Evolutionary conservation across 1,284 basidiomycete genomes (phyloP), one percentile per base, ranked within the genome.

Genomic region (Ceratobasidium sp.): DNA sequence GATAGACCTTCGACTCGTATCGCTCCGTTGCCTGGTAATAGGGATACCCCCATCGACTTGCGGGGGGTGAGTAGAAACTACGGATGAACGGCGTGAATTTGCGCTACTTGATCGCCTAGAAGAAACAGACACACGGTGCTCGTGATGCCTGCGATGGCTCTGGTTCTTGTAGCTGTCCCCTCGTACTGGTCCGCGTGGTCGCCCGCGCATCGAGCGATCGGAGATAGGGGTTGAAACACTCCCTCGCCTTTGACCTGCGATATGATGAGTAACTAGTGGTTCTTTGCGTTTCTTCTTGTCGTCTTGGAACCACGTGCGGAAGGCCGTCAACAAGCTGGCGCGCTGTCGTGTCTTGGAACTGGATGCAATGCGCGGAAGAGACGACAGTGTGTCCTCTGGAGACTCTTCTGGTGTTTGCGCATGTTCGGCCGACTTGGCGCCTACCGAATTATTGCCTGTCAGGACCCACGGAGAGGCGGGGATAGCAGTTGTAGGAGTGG

Each of bases 81-180:
- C 87, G 11, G 92, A 93, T 0, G 92, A 93, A 59, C 92, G 86
- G 54, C 90, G 86, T 11, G 93, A 95, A 80, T 94, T 94, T 78
- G 93, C 91, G 80, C 93, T 94, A 81, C 92, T 94, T 9, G 92
- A 94, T 40, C 93, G 88, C 64, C 90, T 87, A 51, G 92, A 94
- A 0, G 92, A 92, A 46, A 79, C 59, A n/a, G 78, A 79, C 46
- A 78, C 52, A 29, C 78, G 78, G 71, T 79, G 40, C n/a, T 65
- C 61, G 67, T 54, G 71, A 46, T 51, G 32, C 59, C 67, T 59
- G 56, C 44, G 40, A 54, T 78, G 74, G 65, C 76, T 59, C 66
- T 71, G 64, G 44, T 46, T 51, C 46, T 49, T 62, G 66, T 69
- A 59, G 44, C 57, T 65, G 49, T 78, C 74, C 17, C 15, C 34